These are phyloP conservation scores for Auricularia cornea DNA, from an alignment of 768 basidiomycete species.

Conservation along the genomic window DNA sequence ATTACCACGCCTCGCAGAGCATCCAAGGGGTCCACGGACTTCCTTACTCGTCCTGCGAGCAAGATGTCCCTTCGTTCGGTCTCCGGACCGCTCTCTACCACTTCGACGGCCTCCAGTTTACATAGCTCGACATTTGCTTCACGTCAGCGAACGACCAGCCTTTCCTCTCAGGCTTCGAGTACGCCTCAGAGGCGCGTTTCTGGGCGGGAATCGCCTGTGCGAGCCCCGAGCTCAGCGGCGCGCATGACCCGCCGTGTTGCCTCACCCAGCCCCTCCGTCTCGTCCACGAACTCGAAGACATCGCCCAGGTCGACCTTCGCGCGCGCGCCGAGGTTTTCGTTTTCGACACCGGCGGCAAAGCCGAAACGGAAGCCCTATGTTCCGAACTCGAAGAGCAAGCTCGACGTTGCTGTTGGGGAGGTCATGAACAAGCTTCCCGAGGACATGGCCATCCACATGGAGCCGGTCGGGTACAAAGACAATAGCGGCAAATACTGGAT, in stretches of 20 bases:
- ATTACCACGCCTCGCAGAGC: constrained; percentile 38
- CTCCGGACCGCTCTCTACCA: constrained; percentile 36
- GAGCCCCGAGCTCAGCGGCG: constrained; percentile 26
- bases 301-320: constrained; percentile 56
- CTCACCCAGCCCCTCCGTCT: constrained; percentile 60
- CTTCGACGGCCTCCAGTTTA: constrained; percentile 22
- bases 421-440: constrained; percentile 85
- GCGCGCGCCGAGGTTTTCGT: constrained; percentile 57
- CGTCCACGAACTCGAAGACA: constrained; percentile 40
- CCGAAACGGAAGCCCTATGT: constrained; percentile 58
- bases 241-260: constrained; percentile 27
- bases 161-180: constrained; percentile 36
- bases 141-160: constrained; percentile 71
- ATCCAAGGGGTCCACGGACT: constrained; percentile 27
- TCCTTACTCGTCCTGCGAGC: constrained; percentile 19
- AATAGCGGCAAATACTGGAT: constrained; percentile 96
- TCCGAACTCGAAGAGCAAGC: constrained; percentile 81
- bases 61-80: constrained; percentile 41
- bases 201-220: constrained; percentile 22
- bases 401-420: constrained; percentile 88
- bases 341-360: constrained; percentile 37
- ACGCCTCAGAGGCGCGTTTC: constrained; percentile 25
- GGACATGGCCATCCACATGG: constrained; percentile 73
- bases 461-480: constrained; percentile 81
- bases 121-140: constrained; percentile 69